These are phyloP conservation scores for Melampsora americana DNA, from an alignment of 1,284 basidiomycete species.

Conservation along the genomic window DNA sequence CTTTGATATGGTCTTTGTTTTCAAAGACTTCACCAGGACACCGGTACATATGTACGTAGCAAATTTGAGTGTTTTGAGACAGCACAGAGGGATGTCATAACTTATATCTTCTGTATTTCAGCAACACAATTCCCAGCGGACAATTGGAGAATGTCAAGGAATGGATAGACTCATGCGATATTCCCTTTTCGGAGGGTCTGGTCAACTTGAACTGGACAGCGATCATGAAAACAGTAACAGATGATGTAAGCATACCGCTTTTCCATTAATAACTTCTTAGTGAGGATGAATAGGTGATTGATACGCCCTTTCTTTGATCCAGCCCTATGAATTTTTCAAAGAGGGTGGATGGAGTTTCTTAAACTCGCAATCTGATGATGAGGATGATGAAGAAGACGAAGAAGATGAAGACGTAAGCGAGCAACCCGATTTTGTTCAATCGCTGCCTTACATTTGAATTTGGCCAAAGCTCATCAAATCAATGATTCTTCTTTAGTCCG, in stretches of 20 bases:
- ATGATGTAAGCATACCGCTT: slow-evolving; percentile 58
- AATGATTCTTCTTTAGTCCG: slow-evolving; percentile 15
- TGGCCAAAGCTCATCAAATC: neutral
- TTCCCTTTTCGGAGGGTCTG: slow-evolving; percentile 89
- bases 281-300: neutral
- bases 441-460: neutral
- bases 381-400: slow-evolving; percentile 17
- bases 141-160: slow-evolving; percentile 94
- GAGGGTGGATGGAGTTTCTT: slow-evolving; percentile 94
- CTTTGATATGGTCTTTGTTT: slow-evolving; percentile 94
- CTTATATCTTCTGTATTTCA: neutral
- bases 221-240: slow-evolving; percentile 89
- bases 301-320: neutral
- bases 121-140: slow-evolving; percentile 82
- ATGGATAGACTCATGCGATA: slow-evolving; percentile 98
- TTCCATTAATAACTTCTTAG: neutral
- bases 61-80: neutral
- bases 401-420: slow-evolving; percentile 36
- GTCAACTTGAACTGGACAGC: slow-evolving; percentile 98
- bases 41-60: slow-evolving; percentile 70
- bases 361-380: slow-evolving; percentile 33
- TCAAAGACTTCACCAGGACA: slow-evolving; percentile 88
- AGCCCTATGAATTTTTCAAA: slow-evolving; percentile 88
- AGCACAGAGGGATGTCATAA: neutral
- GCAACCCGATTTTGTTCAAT: neutral